These are phyloP conservation scores for Trichoderma arundinaceum DNA, from an alignment of 2,329 filamentous ascomycete species.

Conservation along the genomic window DNA sequence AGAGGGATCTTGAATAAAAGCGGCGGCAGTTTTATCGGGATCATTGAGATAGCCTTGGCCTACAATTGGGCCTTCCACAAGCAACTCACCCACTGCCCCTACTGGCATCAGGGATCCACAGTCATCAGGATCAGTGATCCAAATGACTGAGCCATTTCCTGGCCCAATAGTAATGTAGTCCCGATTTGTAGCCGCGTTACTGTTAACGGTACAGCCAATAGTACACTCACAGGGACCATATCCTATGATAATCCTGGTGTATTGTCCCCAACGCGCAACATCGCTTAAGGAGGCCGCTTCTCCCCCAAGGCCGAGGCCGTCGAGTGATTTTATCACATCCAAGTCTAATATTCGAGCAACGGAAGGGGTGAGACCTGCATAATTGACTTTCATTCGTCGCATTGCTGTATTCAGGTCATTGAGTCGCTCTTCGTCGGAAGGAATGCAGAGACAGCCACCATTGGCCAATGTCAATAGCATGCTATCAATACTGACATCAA, in stretches of 20 bases:
- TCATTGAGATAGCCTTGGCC: conserved; percentile 57
- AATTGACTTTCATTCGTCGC: conserved; percentile 5
- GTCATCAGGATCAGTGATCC: conserved; percentile 39
- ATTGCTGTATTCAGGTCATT: conserved; percentile 10
- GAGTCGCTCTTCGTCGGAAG: conserved; percentile 30
- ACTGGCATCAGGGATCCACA: conserved; percentile 30
- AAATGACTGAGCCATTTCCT: conserved; percentile 35
- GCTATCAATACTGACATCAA: conserved; percentile 34
- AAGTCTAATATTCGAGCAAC: conserved; percentile 22
- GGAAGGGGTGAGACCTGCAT: conserved; percentile 15
- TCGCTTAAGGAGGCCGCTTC: conserved; percentile 11
- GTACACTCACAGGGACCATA: conserved; percentile 47
- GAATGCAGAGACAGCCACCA: conserved; percentile 34
- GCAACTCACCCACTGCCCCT: conserved; percentile 44
- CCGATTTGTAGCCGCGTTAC: neutral
- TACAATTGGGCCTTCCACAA: conserved; percentile 53
- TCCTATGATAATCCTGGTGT: conserved; percentile 44
- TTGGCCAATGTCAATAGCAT: conserved; percentile 31
- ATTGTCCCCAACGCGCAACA: neutral
- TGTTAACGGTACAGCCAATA: conserved; percentile 34
- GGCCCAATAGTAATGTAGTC: conserved; percentile 31
- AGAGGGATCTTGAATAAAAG: conserved; percentile 39
- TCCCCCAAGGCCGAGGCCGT: conserved; percentile 9
- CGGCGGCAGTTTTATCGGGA: conserved; percentile 40
- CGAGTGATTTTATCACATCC: neutral